Percentiles rank a stretch among this genome's conserved stretches.
Evolutionary conservation across 768 basidiomycete genomes (phyloP).

Genomic region (Mycena floridula): DNA sequence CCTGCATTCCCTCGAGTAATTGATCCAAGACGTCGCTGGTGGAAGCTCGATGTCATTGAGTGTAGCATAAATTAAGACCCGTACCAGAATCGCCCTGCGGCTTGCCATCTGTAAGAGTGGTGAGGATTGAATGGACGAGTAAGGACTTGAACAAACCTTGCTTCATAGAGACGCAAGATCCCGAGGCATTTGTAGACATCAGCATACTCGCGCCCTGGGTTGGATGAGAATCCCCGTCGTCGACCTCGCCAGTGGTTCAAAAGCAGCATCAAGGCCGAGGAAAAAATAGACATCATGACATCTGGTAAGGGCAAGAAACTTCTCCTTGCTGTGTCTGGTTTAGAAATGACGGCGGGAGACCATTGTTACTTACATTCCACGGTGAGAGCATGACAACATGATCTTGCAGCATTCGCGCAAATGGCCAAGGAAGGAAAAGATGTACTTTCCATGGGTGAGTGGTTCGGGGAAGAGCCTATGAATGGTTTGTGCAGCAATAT

Average conservation of each 20-base stretch:
- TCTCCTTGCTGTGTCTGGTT: neutral
- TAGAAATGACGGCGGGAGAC: no score
- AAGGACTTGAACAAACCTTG: constrained; percentile 1
- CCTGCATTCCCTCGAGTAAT: no score
- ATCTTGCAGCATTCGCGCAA: constrained; percentile 78
- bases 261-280: constrained; percentile 27
- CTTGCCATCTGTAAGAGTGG: neutral
- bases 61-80: no score
- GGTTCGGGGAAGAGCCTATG: constrained; percentile 60
- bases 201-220: constrained; percentile 23
- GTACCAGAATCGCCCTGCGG: neutral
- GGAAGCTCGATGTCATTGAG: no score
- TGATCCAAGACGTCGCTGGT: no score
- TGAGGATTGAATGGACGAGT: neutral
- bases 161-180: constrained; percentile 2
- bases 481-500: constrained; percentile 80
- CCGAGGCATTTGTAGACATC: constrained; percentile 35
- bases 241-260: constrained; percentile 36
- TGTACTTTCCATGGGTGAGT: constrained; percentile 19
- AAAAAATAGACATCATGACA: neutral
- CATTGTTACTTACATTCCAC: constrained; percentile 6
- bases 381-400: constrained; percentile 30
- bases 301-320: neutral
- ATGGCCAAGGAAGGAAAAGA: constrained; percentile 69
- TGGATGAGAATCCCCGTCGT: constrained; percentile 16